A percentile compares a stretch with the other conserved stretches of the same genome.
These are phyloP conservation scores for Sphaerostilbella broomeana DNA, from an alignment of 2,329 filamentous ascomycete genomes.

Conservation along the genomic window DNA sequence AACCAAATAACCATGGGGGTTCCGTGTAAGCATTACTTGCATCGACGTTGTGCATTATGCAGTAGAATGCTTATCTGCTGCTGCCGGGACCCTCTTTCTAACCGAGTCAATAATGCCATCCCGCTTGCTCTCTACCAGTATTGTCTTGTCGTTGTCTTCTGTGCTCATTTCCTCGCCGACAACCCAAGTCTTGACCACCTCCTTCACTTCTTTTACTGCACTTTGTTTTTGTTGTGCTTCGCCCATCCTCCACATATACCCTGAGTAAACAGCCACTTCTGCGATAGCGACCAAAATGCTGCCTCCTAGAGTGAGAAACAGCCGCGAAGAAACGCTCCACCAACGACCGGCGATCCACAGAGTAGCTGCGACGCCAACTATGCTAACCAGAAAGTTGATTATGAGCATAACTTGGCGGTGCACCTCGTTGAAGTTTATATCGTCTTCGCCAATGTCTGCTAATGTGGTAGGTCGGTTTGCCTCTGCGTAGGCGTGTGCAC, in stretches of 20 bases:
- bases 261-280: slow-evolving; percentile 70
- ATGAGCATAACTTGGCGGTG: slow-evolving; percentile 80
- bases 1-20: background rate
- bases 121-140: slow-evolving; percentile 21
- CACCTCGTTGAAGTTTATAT: slow-evolving; percentile 63
- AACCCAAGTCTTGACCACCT: slow-evolving; percentile 68
- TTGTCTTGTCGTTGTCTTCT: slow-evolving; percentile 18
- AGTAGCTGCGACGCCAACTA: slow-evolving; percentile 69
- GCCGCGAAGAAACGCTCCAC: slow-evolving; percentile 64
- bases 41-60: background rate
- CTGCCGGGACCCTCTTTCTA: slow-evolving; percentile 22
- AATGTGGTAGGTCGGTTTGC: slow-evolving; percentile 42
- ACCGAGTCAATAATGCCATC: slow-evolving; percentile 16
- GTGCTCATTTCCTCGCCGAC: slow-evolving; percentile 35
- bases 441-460: slow-evolving; percentile 51
- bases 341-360: slow-evolving; percentile 73
- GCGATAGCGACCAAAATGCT: slow-evolving; percentile 64
- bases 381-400: slow-evolving; percentile 82
- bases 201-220: slow-evolving; percentile 56
- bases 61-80: background rate
- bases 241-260: slow-evolving; percentile 64
- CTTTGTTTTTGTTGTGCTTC: slow-evolving; percentile 60
- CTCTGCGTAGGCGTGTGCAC: slow-evolving; percentile 51
- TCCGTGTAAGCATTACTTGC: background rate
- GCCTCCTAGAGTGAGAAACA: slow-evolving; percentile 66